Base-by-base conservation (phyloP, 225 moss, liverwort and hornwort genomes). In the Bryum argenteum region DNA sequence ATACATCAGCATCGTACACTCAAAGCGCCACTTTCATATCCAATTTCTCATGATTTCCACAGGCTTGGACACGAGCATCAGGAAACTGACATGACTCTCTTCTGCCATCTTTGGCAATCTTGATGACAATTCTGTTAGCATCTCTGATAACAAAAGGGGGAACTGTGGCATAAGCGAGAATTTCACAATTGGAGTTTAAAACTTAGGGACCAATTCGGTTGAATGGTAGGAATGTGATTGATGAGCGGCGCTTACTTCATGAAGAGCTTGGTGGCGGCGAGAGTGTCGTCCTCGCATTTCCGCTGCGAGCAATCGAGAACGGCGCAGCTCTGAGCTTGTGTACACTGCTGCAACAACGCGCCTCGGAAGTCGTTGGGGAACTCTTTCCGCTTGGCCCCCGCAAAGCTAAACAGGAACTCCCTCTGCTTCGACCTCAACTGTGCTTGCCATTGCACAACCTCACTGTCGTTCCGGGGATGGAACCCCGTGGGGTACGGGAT, bases 401-500 rank as follows among this genome's bases (percentile, higher is more conserved):
- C 82, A 47, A 88, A 79, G 28, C 82, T 58, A 8, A 87, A 81
- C 7, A 79, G 51, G 11, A 80, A 52, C 16, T 66, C 60, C 39
- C 77, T 56, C 37, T 10, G 24, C 68, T 9, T 43, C 24, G n/a
- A 38, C 3, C 70, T 58, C 3, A 80, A 3, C 23, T 42, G 45
- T 1, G 44, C 15, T 8, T 79, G 80, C 83, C 80, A 84, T 10
- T 62, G 43, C 13, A 38, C 40, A 16, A 82, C 54, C 19, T 82
- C 82, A 11, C 18, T 37, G 9, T 75, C 84, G 1, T 84, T 58
- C 13, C 63, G 43, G 2, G 92, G 92, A 67, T 92, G 92, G 63
- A 90, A 92, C 10, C 63, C 75, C 8, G 86, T 88, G 0, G 90
- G 90, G 20, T 92, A 90, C 1, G 92, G 92, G 5, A 90, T 67